Evolutionary conservation across 176 grass and related monocot species (phyloP).

Genomic region (Lolium multiflorum): DNA sequence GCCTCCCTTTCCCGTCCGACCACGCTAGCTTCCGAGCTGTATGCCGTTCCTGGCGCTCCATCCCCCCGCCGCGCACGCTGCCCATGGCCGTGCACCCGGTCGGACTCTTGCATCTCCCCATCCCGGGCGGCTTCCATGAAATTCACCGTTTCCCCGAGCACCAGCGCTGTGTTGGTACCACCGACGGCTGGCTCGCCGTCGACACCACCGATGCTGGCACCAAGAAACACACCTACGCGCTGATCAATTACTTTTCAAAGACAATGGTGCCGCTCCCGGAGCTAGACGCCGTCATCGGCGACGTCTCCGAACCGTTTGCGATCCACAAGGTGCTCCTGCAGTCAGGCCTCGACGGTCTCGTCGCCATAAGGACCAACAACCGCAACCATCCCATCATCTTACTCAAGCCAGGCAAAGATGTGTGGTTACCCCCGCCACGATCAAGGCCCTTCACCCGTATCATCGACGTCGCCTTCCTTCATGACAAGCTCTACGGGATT

Average conservation of each 20-base stretch:
- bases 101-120: not conserved
- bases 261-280: not conserved
- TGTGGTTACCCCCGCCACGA: not conserved
- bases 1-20: not conserved
- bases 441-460: not conserved
- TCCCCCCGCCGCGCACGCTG: not conserved
- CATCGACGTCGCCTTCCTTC: not conserved
- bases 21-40: not conserved
- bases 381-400: not conserved
- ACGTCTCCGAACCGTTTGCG: not conserved
- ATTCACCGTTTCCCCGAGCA: not conserved
- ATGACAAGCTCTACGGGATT: not conserved
- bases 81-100: not conserved
- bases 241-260: not conserved
- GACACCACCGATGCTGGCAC: not conserved
- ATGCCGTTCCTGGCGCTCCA: not conserved
- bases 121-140: not conserved
- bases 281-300: not conserved
- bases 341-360: not conserved
- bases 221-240: not conserved
- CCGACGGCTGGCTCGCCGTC: not conserved
- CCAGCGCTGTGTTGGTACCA: not conserved
- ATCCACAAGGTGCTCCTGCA: conserved; percentile 4
- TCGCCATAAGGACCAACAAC: not conserved
- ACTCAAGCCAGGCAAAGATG: not conserved